Evolutionary conservation across 768 basidiomycete species (phyloP), one percentile per base, ranked within the genome.

Genomic region (Daedaleopsis nitida): DNA sequence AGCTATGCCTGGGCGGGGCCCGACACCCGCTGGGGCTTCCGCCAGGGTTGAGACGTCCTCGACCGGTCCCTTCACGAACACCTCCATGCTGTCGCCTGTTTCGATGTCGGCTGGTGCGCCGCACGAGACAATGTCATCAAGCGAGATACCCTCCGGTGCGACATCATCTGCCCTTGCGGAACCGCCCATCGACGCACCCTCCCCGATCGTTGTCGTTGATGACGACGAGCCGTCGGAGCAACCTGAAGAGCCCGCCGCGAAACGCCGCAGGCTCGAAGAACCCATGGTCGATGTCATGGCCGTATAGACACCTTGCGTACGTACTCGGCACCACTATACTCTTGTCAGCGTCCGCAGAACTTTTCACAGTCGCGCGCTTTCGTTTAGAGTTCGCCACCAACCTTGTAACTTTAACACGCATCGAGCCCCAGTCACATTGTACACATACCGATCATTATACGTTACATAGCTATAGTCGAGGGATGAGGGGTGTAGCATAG

Each of bases 121-220:
- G 12, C 55, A 53, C 2, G 60, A 68, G 23, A 54, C 61, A 43
- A 62, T 60, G 6, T 50, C 75, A 7, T 69, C 75, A 21, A 24
- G 47, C 12, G 47, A 24, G 21, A 24, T 21, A 27, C 23, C 19
- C 12, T 24, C 23, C 7, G 10, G 57, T 57, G 60, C 45, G 19
- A 58, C 62, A 21, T 55, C 66, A 56, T 47, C 64, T 55, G 54
- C 37, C 38, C 60, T 39, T 23, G 53, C 55, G 47, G 69, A 50
- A 64, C 69, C 62, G 72, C 67, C 62, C 21, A 68, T 66, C 52
- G 71, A 68, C 42, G 67, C 79, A 17, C 78, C 79, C 17, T 80
- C 85, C 11, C 83, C 86, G n/a, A 81, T 86, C 37, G 76, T 89
- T 44, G 75, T 86, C 48, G 77, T 86, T 35, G 87, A 75, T 39